Evolutionary conservation across 78 protist species (phyloP).

Genomic region (Dictyostelium citrinum): DNA sequence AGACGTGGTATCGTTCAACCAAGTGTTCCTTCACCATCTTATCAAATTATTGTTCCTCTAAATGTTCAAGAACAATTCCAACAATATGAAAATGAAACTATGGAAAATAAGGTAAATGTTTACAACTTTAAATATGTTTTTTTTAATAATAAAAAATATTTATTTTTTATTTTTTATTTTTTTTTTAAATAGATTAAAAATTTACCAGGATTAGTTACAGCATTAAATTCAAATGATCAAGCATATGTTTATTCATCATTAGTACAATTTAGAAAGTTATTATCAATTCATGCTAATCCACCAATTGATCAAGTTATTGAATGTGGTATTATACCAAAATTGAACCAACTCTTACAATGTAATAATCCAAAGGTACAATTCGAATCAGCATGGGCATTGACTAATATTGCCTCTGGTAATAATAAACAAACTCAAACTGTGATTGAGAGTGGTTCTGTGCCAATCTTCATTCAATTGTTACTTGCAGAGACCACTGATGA

Average conservation of each 20-base stretch:
- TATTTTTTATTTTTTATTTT: background rate
- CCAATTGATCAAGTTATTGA: conserved; percentile 50
- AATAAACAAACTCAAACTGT: conserved; percentile 91
- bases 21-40: background rate
- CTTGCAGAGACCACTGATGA: conserved; percentile 67
- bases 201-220: conserved; percentile 6
- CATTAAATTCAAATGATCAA: conserved; percentile 58
- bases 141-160: background rate
- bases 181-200: conserved; percentile 6
- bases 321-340: conserved; percentile 56
- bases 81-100: conserved; percentile 7
- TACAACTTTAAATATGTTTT: too few relatives aligned
- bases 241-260: conserved; percentile 31
- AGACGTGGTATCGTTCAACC: conserved; percentile 7
- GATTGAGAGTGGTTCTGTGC: conserved; percentile 88
- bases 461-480: conserved; percentile 89
- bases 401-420: conserved; percentile 97
- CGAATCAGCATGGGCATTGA: conserved; percentile 98
- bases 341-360: conserved; percentile 27
- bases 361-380: conserved; percentile 54
- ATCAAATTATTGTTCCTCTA: conserved; percentile 8
- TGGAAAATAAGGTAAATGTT: conserved; percentile 34
- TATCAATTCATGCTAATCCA: conserved; percentile 49
- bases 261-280: conserved; percentile 51
- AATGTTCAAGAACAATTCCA: conserved; percentile 38